phyloP scores from a whole-genome alignment of 805 yeast species.

The Yarrowia sp. region DNA sequence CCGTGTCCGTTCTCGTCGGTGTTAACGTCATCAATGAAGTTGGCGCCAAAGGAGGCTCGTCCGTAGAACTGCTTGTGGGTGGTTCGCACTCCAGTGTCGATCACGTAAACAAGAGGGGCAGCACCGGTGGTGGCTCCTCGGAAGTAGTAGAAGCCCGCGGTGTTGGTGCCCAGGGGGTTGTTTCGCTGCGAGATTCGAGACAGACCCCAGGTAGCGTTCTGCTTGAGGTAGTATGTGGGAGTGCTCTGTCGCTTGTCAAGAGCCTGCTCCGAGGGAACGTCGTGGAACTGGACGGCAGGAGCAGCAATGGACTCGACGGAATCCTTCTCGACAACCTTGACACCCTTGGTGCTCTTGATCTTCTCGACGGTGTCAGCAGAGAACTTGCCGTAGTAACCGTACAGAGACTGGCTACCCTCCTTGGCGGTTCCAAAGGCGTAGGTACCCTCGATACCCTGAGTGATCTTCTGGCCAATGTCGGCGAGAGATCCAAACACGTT shows the following conservation, averaged over 20 bases:
- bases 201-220: slow-evolving; percentile 94
- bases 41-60: slow-evolving; percentile 86
- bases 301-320: slow-evolving; percentile 58
- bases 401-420: slow-evolving; percentile 47
- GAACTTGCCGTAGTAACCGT: slow-evolving; percentile 58
- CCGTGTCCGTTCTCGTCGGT: slow-evolving; percentile 96
- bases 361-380: slow-evolving; percentile 54
- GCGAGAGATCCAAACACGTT: slow-evolving; percentile 15
- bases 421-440: slow-evolving; percentile 39
- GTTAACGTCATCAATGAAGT: slow-evolving; percentile 73
- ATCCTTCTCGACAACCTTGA: slow-evolving; percentile 71
- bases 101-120: slow-evolving; percentile 69
- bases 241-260: slow-evolving; percentile 11
- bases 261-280: slow-evolving; percentile 53
- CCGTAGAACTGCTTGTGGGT: slow-evolving; percentile 80
- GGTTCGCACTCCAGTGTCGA: slow-evolving; percentile 86
- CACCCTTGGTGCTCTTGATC: slow-evolving; percentile 60
- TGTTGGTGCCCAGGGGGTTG: slow-evolving; percentile 40
- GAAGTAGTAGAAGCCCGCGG: slow-evolving; percentile 26
- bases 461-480: slow-evolving; percentile 24
- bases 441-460: slow-evolving; percentile 42
- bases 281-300: slow-evolving; percentile 55
- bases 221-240: slow-evolving; percentile 56
- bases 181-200: slow-evolving; percentile 88
- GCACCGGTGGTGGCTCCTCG: slow-evolving; percentile 44